Conservation (phyloP, 2,329 filamentous ascomycete genomes). For the Cladophialophora bantiana region DNA sequence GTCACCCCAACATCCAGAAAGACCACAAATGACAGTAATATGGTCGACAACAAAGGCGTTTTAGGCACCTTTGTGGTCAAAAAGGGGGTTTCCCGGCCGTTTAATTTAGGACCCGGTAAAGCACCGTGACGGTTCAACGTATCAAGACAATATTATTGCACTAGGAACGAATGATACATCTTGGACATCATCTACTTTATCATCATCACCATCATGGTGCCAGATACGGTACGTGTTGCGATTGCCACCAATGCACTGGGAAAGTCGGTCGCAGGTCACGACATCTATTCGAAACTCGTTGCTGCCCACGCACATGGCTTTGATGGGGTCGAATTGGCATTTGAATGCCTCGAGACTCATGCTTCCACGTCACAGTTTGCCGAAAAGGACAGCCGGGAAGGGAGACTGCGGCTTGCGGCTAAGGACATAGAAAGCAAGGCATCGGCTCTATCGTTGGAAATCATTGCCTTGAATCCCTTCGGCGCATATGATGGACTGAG, state of each 20-base stretch:
- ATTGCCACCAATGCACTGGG: constrained; percentile 81
- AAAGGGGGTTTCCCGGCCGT: no score
- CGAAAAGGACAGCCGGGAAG: constrained; percentile 35
- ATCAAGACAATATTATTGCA: background rate
- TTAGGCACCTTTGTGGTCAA: no score
- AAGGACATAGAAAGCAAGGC: constrained; percentile 36
- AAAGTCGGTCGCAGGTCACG: constrained; percentile 67
- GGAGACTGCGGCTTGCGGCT: constrained; percentile 41
- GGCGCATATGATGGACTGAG: constrained; percentile 48
- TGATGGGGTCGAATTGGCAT: constrained; percentile 75
- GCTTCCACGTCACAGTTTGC: background rate
- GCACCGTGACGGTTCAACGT: background rate
- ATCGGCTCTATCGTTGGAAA: constrained; percentile 39
- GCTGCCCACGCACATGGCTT: constrained; percentile 71
- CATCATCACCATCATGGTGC: constrained; percentile 4
- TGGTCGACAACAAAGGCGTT: no score
- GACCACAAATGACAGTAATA: no score
- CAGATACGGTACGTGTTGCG: constrained; percentile 45
- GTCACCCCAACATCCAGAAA: no score
- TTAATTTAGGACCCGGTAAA: background rate
- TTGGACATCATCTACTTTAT: background rate
- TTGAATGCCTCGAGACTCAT: constrained; percentile 73
- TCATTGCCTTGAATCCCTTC: constrained; percentile 48
- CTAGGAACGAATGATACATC: background rate
- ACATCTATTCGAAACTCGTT: constrained; percentile 70